Percentiles rank a stretch among this genome's conserved stretches.
Conservation (phyloP, 2,329 filamentous ascomycete species). For the Macrophomina pseudophaseolina region DNA sequence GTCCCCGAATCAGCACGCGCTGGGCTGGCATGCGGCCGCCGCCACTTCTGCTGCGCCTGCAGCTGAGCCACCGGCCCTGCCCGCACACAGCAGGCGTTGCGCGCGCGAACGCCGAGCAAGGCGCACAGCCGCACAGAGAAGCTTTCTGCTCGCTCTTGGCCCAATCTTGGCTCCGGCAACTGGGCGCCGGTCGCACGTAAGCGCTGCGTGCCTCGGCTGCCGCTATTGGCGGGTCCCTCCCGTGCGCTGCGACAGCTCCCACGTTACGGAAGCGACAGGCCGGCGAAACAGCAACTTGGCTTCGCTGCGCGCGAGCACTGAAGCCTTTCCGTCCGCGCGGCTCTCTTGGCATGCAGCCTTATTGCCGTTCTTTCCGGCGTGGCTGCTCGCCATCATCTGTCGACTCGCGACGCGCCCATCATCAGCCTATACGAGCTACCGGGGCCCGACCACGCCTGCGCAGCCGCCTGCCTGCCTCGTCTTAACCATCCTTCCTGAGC, state of each 20-base stretch:
- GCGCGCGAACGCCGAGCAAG: background rate
- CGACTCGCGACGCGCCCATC: slow-evolving; percentile 7
- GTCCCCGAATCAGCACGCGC: background rate
- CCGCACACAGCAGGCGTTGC: background rate
- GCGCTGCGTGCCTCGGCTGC: slow-evolving; percentile 8
- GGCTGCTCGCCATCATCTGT: background rate
- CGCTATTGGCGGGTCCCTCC: slow-evolving; percentile 4
- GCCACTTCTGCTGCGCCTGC: slow-evolving; percentile 15
- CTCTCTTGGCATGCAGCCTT: slow-evolving; percentile 16
- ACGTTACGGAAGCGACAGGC: slow-evolving; percentile 13
- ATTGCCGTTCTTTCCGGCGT: slow-evolving; percentile 12
- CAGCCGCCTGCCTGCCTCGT: background rate
- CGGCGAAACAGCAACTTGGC: slow-evolving; percentile 1
- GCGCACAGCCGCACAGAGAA: slow-evolving; percentile 4
- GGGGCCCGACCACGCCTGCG: background rate
- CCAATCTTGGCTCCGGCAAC: slow-evolving; percentile 12
- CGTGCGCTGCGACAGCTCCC: slow-evolving; percentile 4
- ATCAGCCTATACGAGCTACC: slow-evolving; percentile 13
- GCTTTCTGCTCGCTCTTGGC: slow-evolving; percentile 18
- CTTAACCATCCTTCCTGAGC: slow-evolving; percentile 20
- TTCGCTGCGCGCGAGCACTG: background rate
- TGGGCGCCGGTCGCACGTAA: slow-evolving; percentile 14
- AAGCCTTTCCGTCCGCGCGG: slow-evolving; percentile 20
- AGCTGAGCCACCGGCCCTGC: slow-evolving; percentile 16
- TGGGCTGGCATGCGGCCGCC: slow-evolving; percentile 2